phyloP scores from a whole-genome alignment of 768 basidiomycete genomes.

The Tubosaeta sp. region DNA sequence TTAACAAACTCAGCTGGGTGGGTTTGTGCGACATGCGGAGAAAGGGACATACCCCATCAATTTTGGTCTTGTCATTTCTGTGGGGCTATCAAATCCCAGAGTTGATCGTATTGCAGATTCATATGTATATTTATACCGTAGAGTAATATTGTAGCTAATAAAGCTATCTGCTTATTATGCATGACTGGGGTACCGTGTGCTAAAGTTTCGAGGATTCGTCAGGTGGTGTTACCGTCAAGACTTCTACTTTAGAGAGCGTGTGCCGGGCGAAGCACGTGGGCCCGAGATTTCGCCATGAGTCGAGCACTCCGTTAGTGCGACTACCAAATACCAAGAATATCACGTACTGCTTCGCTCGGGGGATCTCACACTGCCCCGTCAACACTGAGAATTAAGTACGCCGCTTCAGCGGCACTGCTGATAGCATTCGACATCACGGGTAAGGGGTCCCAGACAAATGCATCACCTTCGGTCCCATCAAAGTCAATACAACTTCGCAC shows the following conservation, averaged over 20 bases:
- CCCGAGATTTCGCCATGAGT: conserved; percentile 57
- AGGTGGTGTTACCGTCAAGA: conserved; percentile 64
- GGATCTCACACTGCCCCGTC: conserved; percentile 98
- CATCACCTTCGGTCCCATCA: conserved; percentile 81
- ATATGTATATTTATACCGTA: conserved; percentile 2
- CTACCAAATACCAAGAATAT: not conserved
- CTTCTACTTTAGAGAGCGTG: conserved; percentile 80
- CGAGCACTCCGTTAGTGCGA: conserved; percentile 15
- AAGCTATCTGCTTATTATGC: not conserved
- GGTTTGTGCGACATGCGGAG: conserved; percentile 63
- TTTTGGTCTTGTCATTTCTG: conserved; percentile 77
- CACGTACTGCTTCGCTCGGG: conserved; percentile 83
- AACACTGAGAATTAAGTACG: conserved; percentile 90
- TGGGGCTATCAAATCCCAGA: conserved; percentile 55
- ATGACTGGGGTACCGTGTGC: too few species aligned
- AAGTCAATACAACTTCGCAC: conserved; percentile 92
- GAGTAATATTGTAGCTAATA: too few species aligned
- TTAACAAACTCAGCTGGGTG: conserved; percentile 39
- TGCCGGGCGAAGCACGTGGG: too few species aligned
- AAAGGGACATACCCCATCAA: conserved; percentile 54
- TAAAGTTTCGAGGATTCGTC: too few species aligned
- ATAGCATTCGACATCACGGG: conserved; percentile 95
- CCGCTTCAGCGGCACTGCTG: conserved; percentile 92
- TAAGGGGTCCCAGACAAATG: conserved; percentile 98
- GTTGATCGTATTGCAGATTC: conserved; percentile 7